Base-by-base conservation (phyloP, 345 rosid species). In the Eucalyptus brandiana region DNA sequence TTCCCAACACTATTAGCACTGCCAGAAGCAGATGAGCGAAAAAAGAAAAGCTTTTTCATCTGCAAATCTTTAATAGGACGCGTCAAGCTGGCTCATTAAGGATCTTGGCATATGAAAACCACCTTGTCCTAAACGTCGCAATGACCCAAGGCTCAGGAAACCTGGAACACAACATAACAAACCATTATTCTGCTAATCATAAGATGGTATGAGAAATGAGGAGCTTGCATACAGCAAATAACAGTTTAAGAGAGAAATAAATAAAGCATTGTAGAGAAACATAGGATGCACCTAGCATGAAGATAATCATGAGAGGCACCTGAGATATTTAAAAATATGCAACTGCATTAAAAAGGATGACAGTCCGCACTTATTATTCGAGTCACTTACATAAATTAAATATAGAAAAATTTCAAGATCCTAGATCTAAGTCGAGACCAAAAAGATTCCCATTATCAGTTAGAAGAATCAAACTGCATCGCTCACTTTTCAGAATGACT, bases 11-110 rank as follows among this genome's bases (percentile, higher is more conserved):
- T 86, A 88, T 54, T 93, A 76, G 93, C 94, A 91, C 90, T 92
- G 88, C 91, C 93, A 65, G 97, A 87, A 44, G 95, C 94, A 65
- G 97, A 95, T 19, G 90, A 87, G 90, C 92, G 94, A 89, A 97
- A 97, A 92, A 91, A 97, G 93, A 97, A 97, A 58, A 97, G 92
- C 90, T 96, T 97, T 96, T 96, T 98, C 99, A 98, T 98, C 90
- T 90, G 56, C 88, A 80, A 87, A 90, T 88, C 94, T 90, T 87
- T 89, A 88, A 80, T 69, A 87, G 90, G 54, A 90, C 6, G 28
- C 28, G 45, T 76, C 83, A 21, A 76, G 83, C 83, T 76, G 83
- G 83, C 83, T 21, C 83, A 76, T 76, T 76, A 76, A 76, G 83
- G 83, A 76, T 76, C 45, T 19, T 76, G 83, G 83, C 83, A 76